Conservation (phyloP, 495 filamentous ascomycete species). For the Trichoderma orchidacearum region DNA sequence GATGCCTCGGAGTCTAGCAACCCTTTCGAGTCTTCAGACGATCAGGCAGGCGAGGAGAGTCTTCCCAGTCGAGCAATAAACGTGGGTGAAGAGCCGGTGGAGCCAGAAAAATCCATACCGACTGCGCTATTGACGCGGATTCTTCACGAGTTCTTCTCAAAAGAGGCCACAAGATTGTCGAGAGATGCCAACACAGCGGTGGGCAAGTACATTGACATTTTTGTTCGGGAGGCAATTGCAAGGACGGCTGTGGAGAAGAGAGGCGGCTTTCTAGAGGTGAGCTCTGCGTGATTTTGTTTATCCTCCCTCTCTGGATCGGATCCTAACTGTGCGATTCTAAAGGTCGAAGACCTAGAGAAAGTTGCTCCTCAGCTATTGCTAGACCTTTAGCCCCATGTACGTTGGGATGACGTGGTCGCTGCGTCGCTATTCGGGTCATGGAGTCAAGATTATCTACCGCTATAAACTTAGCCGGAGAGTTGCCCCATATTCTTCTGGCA, state of each 20-base stretch:
- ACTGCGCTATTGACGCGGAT: slow-evolving; percentile 58
- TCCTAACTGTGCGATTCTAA: slow-evolving; percentile 3
- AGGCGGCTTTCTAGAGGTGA: slow-evolving; percentile 63
- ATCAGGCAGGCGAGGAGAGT: slow-evolving; percentile 7
- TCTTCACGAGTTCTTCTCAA: slow-evolving; percentile 64
- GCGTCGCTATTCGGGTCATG: no score
- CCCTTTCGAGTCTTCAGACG: slow-evolving; percentile 5
- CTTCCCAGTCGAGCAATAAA: slow-evolving; percentile 2
- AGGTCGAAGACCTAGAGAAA: slow-evolving; percentile 82
- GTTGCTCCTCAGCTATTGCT: slow-evolving; percentile 77
- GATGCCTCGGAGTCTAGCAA: not conserved
- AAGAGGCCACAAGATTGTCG: slow-evolving; percentile 57
- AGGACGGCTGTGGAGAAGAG: slow-evolving; percentile 58
- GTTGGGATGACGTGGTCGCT: no score
- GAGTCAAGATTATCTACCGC: no score
- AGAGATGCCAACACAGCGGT: slow-evolving; percentile 68
- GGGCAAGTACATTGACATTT: slow-evolving; percentile 80
- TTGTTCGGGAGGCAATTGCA: slow-evolving; percentile 84
- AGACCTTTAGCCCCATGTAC: slow-evolving; percentile 75
- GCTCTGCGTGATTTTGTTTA: slow-evolving; percentile 10
- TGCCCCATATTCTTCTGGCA: no score
- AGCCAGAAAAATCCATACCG: slow-evolving; percentile 42
- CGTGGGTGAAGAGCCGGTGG: slow-evolving; percentile 18
- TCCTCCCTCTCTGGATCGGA: not conserved
- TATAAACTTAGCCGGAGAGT: no score